phyloP scores from a whole-genome alignment of 345 rosid genomes.

The Arabidopsis thaliana region TAIR10.1 NC_003076.8:23532001-23532500 shows the following conservation, averaged over 20 bases:
- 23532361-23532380: constrained; percentile 49
- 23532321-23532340: constrained; percentile 79
- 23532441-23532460: constrained; percentile 49
- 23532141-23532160: constrained; percentile 71
- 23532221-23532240: constrained; percentile 64
- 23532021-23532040: constrained; percentile 57
- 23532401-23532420: constrained; percentile 78
- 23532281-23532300: constrained; percentile 79
- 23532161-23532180: constrained; percentile 79
- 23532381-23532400: constrained; percentile 55
- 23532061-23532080: constrained; percentile 65
- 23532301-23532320: constrained; percentile 81
- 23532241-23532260: constrained; percentile 93
- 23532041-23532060: constrained; percentile 68
- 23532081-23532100: constrained; percentile 57
- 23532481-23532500: constrained; percentile 71
- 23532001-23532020: constrained; percentile 62
- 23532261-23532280: constrained; percentile 71
- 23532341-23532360: constrained; percentile 69
- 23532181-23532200: constrained; percentile 67
- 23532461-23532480: constrained; percentile 66
- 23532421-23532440: constrained; percentile 51
- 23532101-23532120: constrained; percentile 74
- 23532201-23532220: constrained; percentile 73
- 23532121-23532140: constrained; percentile 73